Evolutionary conservation across 2,329 filamentous ascomycete genomes (phyloP).

Genomic region (Hymenoscyphus linearis): DNA sequence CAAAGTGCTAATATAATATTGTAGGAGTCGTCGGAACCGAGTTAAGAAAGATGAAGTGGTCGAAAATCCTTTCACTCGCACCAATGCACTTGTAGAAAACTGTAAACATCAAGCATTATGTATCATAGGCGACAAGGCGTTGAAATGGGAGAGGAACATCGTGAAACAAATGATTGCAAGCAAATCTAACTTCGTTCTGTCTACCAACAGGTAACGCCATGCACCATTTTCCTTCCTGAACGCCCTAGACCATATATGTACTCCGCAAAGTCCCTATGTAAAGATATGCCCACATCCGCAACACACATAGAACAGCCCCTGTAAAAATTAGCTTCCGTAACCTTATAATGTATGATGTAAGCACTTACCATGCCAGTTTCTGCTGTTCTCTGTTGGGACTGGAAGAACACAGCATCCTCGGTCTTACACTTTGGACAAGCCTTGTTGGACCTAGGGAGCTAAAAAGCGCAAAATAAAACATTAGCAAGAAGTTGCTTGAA

Average conservation of each 20-base stretch:
- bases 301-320: slow-evolving; percentile 95
- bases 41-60: slow-evolving; percentile 90
- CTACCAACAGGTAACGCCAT: slow-evolving; percentile 1
- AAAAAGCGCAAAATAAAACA: slow-evolving; percentile 39
- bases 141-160: slow-evolving; percentile 8
- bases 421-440: slow-evolving; percentile 80
- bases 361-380: slow-evolving; percentile 93
- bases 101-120: slow-evolving; percentile 21
- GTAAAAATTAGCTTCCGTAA: slow-evolving; percentile 25
- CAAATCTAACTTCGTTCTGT: background rate
- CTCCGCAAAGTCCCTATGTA: slow-evolving; percentile 36
- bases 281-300: slow-evolving; percentile 90
- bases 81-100: slow-evolving; percentile 64
- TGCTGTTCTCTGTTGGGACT: slow-evolving; percentile 93
- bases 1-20: slow-evolving; percentile 6
- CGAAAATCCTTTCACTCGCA: slow-evolving; percentile 94
- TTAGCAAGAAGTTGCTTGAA: slow-evolving; percentile 32
- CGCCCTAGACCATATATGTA: slow-evolving; percentile 9
- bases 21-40: slow-evolving; percentile 83
- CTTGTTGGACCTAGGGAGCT: slow-evolving; percentile 88
- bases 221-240: slow-evolving; percentile 5
- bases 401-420: slow-evolving; percentile 94
- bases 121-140: slow-evolving; percentile 27
- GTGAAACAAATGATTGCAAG: background rate
- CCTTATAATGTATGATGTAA: background rate